Base-by-base conservation (phyloP, 106 monocot species). In the Dioscorea dumetorum region DNA sequence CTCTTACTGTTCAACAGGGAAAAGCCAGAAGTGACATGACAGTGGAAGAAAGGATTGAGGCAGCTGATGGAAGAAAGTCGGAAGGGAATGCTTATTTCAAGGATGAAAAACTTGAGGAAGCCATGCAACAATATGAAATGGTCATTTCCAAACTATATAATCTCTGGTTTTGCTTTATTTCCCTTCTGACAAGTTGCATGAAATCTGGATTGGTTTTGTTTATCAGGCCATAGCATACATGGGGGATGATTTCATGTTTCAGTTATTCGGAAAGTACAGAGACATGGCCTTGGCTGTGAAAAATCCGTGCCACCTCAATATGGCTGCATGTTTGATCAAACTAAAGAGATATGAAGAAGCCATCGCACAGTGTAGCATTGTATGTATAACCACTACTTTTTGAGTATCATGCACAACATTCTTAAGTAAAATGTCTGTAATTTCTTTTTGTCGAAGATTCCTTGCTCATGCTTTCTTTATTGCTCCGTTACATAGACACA, bases 121-220 rank as follows among this genome's bases (percentile, higher is more conserved):
- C 95, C 31, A 97, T 97, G 91, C 95, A 97, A 77, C 95, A 97
- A 73, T 97, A 97, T 88, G 95, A 91, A 89, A 97, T 97, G 95
- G 91, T 97, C 72, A 69, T 11, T 23, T 13, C 16, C 33, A 49
- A 54, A 18, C 18, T 54, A 18, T 54, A 16, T 19, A 18, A 54
- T 15, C 18, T 34, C 34, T 14, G 6, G 0, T 4, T 34, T 14
- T 49, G 21, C 60, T 67, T 22, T 33, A 78, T 17, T 53, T 57
- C 34, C n/a, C 10, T 3, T 34, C 34, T 65, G 2, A 2, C 16
- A 49, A 18, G 67, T 67, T 62, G 17, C 52, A 48, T 49, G 21
- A 50, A 0, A 24, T 23, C 22, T 62, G 15, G 58, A n/a, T 35
- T 48, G 71, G 48, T 59, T 12, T 71, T 67, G 18, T 73, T 16